Conservation (phyloP, 78 protist genomes). For the Emiliania huxleyi region DNA sequence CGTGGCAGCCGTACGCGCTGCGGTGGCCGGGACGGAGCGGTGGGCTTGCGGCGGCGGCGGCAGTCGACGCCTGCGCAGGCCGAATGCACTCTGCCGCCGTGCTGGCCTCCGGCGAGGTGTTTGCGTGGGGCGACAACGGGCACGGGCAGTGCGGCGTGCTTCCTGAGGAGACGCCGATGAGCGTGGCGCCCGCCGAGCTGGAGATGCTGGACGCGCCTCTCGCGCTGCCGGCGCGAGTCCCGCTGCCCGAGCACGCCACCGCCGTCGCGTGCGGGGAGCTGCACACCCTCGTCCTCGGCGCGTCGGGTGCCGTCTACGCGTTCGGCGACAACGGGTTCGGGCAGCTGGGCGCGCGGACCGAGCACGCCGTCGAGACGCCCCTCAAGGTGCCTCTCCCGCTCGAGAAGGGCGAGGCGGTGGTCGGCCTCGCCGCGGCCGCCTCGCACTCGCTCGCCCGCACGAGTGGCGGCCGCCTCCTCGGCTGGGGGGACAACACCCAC, state of each 20-base stretch:
- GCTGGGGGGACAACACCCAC: not conserved
- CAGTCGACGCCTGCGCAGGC: not conserved
- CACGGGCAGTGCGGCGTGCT: slow-evolving; percentile 19
- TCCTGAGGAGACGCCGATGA: not conserved
- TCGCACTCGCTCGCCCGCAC: not conserved
- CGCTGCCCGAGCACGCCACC: not conserved
- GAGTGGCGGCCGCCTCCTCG: not conserved
- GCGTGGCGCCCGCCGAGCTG: not conserved
- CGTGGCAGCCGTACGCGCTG: not conserved
- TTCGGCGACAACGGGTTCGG: not conserved
- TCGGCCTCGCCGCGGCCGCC: not conserved
- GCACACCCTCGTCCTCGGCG: not conserved
- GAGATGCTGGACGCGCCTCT: not conserved
- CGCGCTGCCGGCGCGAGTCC: not conserved
- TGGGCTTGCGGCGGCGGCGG: not conserved
- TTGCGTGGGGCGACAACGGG: not conserved
- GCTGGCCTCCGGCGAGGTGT: not conserved
- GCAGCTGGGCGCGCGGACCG: not conserved
- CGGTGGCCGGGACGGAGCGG: not conserved
- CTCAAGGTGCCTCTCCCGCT: not conserved
- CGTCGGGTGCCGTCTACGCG: not conserved
- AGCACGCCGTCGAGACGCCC: not conserved
- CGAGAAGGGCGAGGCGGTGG: not conserved
- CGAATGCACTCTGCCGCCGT: not conserved
- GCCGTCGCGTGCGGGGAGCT: not conserved